These are phyloP conservation scores for Martensiomyces pterosporus DNA, from an alignment of 192 early-diverging fungal species.

Conservation along the genomic window DNA sequence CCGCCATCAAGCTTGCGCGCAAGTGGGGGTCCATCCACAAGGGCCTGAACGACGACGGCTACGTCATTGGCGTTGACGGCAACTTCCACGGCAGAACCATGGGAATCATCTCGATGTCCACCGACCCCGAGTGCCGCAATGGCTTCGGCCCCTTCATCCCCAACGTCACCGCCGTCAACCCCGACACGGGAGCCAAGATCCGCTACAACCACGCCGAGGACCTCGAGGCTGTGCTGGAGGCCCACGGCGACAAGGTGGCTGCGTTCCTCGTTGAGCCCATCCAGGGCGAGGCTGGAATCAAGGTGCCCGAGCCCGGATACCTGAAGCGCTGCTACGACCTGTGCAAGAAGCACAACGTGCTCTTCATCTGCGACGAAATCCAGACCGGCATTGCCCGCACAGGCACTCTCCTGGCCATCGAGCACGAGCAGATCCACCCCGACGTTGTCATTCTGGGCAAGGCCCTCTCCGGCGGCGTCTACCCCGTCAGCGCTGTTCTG, in stretches of 20 bases:
- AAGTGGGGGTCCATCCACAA: slow-evolving; percentile 96
- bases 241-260: slow-evolving; percentile 77
- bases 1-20: slow-evolving; percentile 94
- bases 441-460: slow-evolving; percentile 96
- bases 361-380: slow-evolving; percentile 98
- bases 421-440: slow-evolving; percentile 88
- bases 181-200: slow-evolving; percentile 63
- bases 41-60: slow-evolving; percentile 72
- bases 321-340: slow-evolving; percentile 79
- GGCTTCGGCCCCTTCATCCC: slow-evolving; percentile 96
- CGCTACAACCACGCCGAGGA: slow-evolving; percentile 85
- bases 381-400: slow-evolving; percentile 95
- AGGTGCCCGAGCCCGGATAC: slow-evolving; percentile 92
- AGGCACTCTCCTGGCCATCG: slow-evolving; percentile 89
- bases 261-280: slow-evolving; percentile 98
- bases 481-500: slow-evolving; percentile 94
- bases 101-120: slow-evolving; percentile 91
- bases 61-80: slow-evolving; percentile 75
- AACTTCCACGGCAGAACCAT: slow-evolving; percentile 99
- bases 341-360: slow-evolving; percentile 96
- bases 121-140: slow-evolving; percentile 76
- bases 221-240: slow-evolving; percentile 80
- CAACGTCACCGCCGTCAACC: slow-evolving; percentile 76
- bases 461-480: slow-evolving; percentile 95
- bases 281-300: slow-evolving; percentile 98